Evolutionary conservation across 306 rosid species (phyloP).

Genomic region (Lagenaria siceraria): DNA sequence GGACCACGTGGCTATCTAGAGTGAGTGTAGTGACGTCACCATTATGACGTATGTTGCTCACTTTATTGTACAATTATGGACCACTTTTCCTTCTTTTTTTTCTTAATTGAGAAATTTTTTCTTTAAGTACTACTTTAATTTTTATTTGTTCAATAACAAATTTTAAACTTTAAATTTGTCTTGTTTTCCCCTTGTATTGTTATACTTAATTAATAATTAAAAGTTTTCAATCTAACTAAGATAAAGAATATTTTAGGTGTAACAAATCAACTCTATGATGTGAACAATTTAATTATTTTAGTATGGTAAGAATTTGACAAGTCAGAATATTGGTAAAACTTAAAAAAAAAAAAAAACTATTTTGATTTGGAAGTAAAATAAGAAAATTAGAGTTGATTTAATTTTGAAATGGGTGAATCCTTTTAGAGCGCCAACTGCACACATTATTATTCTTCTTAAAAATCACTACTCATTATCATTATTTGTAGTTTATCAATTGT

Average conservation of each 20-base stretch:
- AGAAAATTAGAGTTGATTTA: neutral
- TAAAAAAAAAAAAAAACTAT: no score
- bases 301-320: neutral
- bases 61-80: neutral
- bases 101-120: neutral
- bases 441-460: no score
- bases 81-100: neutral
- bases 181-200: neutral
- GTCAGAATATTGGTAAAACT: neutral
- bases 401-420: neutral
- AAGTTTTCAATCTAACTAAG: no score
- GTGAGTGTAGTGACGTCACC: constrained; percentile 10
- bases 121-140: neutral
- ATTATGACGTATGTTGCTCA: constrained; percentile 11
- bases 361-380: no score
- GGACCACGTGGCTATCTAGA: constrained; percentile 15
- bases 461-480: no score
- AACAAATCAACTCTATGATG: no score
- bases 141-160: neutral
- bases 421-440: no score
- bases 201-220: no score
- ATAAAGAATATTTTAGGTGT: no score
- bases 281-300: no score
- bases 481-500: no score
- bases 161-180: neutral